Evolutionary conservation across 1,284 basidiomycete species (phyloP), one percentile per base, ranked within the genome.

Genomic region (Ceratobasidium sp.): DNA sequence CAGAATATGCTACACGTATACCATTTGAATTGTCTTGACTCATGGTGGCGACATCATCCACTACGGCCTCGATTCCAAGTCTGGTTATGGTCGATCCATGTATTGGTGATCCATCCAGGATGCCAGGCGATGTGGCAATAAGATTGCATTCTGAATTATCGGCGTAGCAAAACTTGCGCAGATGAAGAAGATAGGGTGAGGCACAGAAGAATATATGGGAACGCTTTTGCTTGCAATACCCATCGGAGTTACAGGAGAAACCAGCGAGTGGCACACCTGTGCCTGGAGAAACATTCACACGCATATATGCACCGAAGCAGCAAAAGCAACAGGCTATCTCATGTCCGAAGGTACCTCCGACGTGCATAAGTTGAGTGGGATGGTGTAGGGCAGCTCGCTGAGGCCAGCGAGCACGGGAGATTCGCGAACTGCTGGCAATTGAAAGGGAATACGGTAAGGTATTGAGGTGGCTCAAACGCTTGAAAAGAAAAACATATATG

Each of bases 151-250:
- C 50, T 52, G 59, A 60, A 41, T 35, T 38, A n/a, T 14, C 4
- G 33, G 2, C 18, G 41, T 41, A 60, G 59, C 55, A 16, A 16
- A 59, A 59, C 55, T 59, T 16, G 23, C 20, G 1, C 55, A 23
- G 27, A 59, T 59, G 30, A 59, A 59, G 55, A 59, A 23, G 55
- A 59, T 33, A 59, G 55, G 55, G 55, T 59, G 27, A 23, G 27
- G 55, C 27, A 30, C 27, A 59, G 27, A 16, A 33, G 27, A 16
- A 8, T 27, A 60, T 60, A 35, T 38, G 59, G n/a, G 35, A 35
- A 35, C 59, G 35, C 59, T 60, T 60, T 35, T 38, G 30, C 23
- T 52, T 5, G 50, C 16, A 38, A 16, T 27, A 20, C 33, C 59
- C 59, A 38, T 38, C 59, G 27, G 59, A 27, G 12, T 60, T 38